phyloP scores from a whole-genome alignment of 768 basidiomycete species.

The Zangia roseola region DNA sequence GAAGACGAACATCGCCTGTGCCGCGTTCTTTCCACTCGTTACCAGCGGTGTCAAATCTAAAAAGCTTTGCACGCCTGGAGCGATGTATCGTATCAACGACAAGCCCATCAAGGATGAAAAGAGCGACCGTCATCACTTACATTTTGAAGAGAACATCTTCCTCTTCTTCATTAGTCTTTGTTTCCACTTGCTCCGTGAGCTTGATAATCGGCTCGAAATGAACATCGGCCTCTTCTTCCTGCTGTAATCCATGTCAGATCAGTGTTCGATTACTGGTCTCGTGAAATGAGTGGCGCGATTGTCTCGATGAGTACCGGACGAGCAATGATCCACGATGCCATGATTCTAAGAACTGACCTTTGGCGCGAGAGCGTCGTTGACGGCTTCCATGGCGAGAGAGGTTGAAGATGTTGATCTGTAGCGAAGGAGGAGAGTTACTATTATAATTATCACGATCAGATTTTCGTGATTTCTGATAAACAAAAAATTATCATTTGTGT shows the following conservation, averaged over 20 bases:
- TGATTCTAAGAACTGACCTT: conserved; percentile 49
- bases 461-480: conserved; percentile 16
- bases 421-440: conserved; percentile 17
- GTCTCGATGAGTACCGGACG: conserved; percentile 19
- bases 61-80: conserved; percentile 92
- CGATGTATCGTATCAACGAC: conserved; percentile 14
- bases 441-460: conserved; percentile 26
- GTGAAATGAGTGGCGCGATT: conserved; percentile 29
- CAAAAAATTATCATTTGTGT: conserved; percentile 15
- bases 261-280: conserved; percentile 21
- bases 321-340: neutral
- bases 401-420: conserved; percentile 9
- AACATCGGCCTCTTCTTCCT: conserved; percentile 79
- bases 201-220: conserved; percentile 97
- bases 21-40: conserved; percentile 99
- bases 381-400: conserved; percentile 52
- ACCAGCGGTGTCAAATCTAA: conserved; percentile 78
- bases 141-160: conserved; percentile 95
- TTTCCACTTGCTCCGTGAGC: conserved; percentile 93
- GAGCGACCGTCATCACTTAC: conserved; percentile 45
- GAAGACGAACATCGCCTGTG: conserved; percentile 91
- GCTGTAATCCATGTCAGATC: conserved; percentile 28
- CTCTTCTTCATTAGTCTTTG: conserved; percentile 93
- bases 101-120: conserved; percentile 1
- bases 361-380: conserved; percentile 64